Evolutionary conservation across 768 basidiomycete genomes (phyloP), one percentile per base, ranked within the genome.

Genomic region (Russula sp.): DNA sequence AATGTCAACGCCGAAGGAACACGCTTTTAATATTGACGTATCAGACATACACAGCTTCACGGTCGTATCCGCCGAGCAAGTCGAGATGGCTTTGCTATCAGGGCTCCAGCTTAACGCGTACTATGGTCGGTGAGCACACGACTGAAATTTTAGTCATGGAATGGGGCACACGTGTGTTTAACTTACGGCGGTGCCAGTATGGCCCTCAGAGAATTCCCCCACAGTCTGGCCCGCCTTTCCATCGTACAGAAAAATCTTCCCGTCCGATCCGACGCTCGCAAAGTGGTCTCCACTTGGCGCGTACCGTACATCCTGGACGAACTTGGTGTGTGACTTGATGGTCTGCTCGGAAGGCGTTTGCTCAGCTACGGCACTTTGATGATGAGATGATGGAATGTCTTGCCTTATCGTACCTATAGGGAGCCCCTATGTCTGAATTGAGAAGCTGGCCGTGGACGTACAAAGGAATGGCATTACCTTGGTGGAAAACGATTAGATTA

Each of bases 321-420:
- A 97, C 71, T 88, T 91, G 14, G 86, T 88, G 71, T 98, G 96
- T 2, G 87, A 88, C 72, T 84, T 86, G 75, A 97, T 88, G 11
- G 85, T 83, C 88, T 92, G 51, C 10, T 56, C 5, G 45, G 20
- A 50, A 13, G 36, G n/a, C n/a, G 13, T 8, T 58, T 47, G 46
- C 10, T 35, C 25, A 47, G 45, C 43, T 7, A 20, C n/a, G 29
- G 25, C 29, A 29, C 35, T 36, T 53, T 29, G 25, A 29, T 29
- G 49, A 39, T 25, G 41, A 16, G 11, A 38, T 45, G 43, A 13
- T 46, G 8, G 38, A 20, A 54, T 20, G 13, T 13, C 56, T 64
- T 51, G 82, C 91, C 81, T 87, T 93, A 71, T 88, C 86, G 66
- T 86, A 95, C 73, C 93, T 96, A 80, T 84, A 98, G 0, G 95